phyloP scores from a whole-genome alignment of 2,329 filamentous ascomycete genomes.

The Botrytis fragariae region DNA sequence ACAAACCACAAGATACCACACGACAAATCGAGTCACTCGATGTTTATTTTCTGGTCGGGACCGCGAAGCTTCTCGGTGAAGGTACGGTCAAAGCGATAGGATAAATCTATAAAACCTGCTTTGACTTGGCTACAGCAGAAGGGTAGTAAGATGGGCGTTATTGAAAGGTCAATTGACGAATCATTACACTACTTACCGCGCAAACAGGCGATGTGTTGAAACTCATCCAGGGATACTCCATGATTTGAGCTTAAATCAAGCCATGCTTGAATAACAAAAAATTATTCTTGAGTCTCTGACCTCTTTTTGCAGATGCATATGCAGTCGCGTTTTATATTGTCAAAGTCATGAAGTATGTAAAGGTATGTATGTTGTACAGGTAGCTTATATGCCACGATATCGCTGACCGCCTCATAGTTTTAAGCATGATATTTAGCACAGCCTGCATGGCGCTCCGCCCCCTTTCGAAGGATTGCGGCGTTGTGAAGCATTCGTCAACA shows the following conservation, averaged over 20 bases:
- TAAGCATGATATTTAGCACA: not conserved
- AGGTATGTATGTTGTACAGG: constrained; percentile 3
- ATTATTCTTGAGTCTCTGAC: not conserved
- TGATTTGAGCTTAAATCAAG: not conserved
- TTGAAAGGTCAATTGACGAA: constrained; percentile 7
- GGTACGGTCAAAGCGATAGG: not conserved
- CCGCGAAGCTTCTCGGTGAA: not conserved
- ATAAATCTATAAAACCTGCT: not conserved
- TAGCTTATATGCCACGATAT: not conserved
- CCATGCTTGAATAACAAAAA: not conserved
- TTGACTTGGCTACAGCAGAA: not conserved
- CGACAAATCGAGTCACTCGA: not conserved
- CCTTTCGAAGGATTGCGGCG: constrained; percentile 17
- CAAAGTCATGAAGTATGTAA: not conserved
- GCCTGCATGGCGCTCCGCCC: not conserved
- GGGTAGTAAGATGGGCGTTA: not conserved
- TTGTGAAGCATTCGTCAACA: constrained; percentile 9
- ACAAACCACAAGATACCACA: constrained; percentile 19
- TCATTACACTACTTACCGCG: not conserved
- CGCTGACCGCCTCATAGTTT: constrained; percentile 6
- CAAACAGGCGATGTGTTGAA: constrained; percentile 5
- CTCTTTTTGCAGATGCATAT: constrained; percentile 18
- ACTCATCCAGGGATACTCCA: not conserved
- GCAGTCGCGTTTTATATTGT: constrained; percentile 4
- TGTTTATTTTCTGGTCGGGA: not conserved